A percentile compares a stretch with the other conserved stretches of the same genome.
These are phyloP conservation scores for Pseudogymnoascus sp. DNA, from an alignment of 2,329 filamentous ascomycete species.

Conservation along the genomic window DNA sequence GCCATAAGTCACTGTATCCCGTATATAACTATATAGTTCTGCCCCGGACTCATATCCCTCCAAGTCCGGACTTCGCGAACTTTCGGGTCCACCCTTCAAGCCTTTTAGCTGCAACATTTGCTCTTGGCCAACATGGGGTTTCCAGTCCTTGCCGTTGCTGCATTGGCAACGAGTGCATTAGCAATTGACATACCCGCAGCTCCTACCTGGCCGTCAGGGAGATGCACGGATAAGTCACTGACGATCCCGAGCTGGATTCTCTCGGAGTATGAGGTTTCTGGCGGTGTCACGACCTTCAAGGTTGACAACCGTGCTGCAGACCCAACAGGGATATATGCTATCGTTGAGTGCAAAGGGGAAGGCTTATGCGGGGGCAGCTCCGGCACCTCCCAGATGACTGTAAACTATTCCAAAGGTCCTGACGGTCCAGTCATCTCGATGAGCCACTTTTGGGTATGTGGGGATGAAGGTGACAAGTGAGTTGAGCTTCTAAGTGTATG, in stretches of 20 bases:
- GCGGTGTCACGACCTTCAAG: not conserved
- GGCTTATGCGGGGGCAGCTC: not conserved
- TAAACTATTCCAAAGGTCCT: not conserved
- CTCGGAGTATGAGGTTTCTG: not conserved
- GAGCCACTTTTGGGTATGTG: not conserved
- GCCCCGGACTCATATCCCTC: not conserved
- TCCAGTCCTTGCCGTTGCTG: not conserved
- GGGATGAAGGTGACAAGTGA: not conserved
- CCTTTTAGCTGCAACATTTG: not conserved
- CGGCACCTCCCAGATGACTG: not conserved
- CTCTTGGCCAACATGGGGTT: not conserved
- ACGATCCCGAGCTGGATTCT: not conserved
- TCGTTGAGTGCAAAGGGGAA: not conserved
- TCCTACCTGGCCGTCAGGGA: not conserved
- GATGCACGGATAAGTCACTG: constrained; percentile 1
- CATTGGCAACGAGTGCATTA: not conserved
- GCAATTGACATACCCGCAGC: not conserved
- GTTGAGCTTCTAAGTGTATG: not conserved
- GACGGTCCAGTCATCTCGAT: not conserved
- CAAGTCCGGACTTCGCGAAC: not conserved
- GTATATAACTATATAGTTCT: not conserved
- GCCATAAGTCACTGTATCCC: not conserved
- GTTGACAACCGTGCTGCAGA: not conserved
- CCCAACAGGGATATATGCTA: not conserved
- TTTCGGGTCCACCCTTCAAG: not conserved